Evolutionary conservation across 1,284 basidiomycete genomes (phyloP), one percentile per base, ranked within the genome.

Genomic region (Irpex lacteus): DNA sequence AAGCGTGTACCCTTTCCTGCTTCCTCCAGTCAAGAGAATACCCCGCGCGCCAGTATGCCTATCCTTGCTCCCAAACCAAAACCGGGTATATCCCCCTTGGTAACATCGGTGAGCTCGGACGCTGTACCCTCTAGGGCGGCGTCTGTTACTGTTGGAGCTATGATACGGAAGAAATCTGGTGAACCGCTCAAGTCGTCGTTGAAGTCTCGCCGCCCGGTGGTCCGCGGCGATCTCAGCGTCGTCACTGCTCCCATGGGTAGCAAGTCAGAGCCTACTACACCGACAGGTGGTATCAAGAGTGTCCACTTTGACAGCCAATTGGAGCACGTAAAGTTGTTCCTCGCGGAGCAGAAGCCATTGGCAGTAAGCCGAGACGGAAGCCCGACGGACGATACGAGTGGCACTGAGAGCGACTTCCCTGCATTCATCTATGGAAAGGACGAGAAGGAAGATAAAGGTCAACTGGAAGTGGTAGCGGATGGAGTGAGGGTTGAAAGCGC

Each of bases 231-330:
- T 60, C 74, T 89, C 13, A 79, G 83, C 3, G 80, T 89, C 61
- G 72, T 84, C 66, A 86, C 82, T 19, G 74, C 77, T 53, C 72
- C 76, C 15, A 62, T 72, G 7, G 71, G 80, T 56, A 82, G 81
- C 69, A 84, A 87, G 76, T 86, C 84, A 75, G 85, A 85, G 68
- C 85, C 89, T 5, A 79, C 75, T 49, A 86, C 87, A 50, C 85
- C 87, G 52, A 84, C 83, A 62, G 13, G 54, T 19, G 76, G 81
- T 68, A 69, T 83, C 77, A 97, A 97, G 76, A 89, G 87, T 40
- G 97, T 99, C 7, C 95, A 98, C 73, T 99, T 99, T 69, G 94
- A 98, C 77, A 77, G 89, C 5, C 86, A 96, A 73, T 86, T 98
- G 62, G 96, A 98, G 75, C 90, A 91, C 66, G 92, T 98, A 70